Evolutionary conservation across 2,329 filamentous ascomycete species (phyloP).

Genomic region (Xylaria arbuscula): DNA sequence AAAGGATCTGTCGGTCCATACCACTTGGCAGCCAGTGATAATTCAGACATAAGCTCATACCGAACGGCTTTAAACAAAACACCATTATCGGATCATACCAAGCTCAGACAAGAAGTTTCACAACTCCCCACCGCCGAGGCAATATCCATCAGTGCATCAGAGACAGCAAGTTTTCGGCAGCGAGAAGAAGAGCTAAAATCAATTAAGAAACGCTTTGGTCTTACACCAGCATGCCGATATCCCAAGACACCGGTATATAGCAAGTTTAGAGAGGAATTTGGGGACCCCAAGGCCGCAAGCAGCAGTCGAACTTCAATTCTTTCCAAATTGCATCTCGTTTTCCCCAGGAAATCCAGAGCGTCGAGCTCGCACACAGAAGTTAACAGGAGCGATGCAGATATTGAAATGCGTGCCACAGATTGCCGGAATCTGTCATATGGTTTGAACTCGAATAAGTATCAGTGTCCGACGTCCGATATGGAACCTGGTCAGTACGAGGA

Average conservation of each 20-base stretch:
- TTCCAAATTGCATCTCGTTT: slow-evolving; percentile 51
- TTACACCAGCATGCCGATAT: slow-evolving; percentile 49
- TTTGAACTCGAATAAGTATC: background rate
- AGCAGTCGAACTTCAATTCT: slow-evolving; percentile 50
- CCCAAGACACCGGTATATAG: slow-evolving; percentile 49
- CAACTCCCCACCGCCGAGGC: slow-evolving; percentile 37
- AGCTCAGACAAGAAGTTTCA: slow-evolving; percentile 16
- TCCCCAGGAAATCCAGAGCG: slow-evolving; percentile 50
- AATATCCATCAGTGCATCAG: slow-evolving; percentile 47
- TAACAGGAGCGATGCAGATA: slow-evolving; percentile 20
- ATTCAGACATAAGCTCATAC: slow-evolving; percentile 48
- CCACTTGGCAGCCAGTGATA: slow-evolving; percentile 38
- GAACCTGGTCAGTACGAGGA: background rate
- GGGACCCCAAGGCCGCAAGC: slow-evolving; percentile 37
- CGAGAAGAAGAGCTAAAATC: slow-evolving; percentile 55
- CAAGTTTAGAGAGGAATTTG: slow-evolving; percentile 57
- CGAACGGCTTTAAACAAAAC: slow-evolving; percentile 44
- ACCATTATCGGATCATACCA: slow-evolving; percentile 35
- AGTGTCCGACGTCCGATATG: background rate
- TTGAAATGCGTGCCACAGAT: background rate
- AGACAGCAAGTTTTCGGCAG: slow-evolving; percentile 54
- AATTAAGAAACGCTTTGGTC: slow-evolving; percentile 56
- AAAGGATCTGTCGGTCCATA: slow-evolving; percentile 39
- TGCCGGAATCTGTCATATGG: background rate
- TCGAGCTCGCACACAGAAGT: slow-evolving; percentile 34